A percentile compares a stretch with the other conserved stretches of the same genome.
Conservation (phyloP, 768 basidiomycete species). For the Coprinellus aureogranulatus region DNA sequence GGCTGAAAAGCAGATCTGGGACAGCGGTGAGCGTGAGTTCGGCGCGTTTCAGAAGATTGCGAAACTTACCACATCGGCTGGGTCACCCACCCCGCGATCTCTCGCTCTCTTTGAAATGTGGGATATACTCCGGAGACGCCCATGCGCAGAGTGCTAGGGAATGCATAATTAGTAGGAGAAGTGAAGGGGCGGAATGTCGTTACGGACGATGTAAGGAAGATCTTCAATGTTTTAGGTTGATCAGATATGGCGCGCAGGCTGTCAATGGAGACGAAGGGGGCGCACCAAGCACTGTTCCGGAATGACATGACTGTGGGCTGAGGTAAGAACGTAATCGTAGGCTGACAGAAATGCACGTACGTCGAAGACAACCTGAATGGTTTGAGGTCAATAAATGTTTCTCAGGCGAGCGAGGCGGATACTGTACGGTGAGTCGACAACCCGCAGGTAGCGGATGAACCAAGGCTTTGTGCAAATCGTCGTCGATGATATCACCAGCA, state of each 20-base stretch:
- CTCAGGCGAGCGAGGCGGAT: not conserved
- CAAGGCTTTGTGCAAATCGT: constrained; percentile 50
- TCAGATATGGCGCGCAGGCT: not conserved
- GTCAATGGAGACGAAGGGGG: not conserved
- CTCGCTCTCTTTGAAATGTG: constrained; percentile 4
- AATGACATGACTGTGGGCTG: constrained; percentile 45
- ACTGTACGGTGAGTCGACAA: constrained; percentile 49
- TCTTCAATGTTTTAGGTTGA: not conserved
- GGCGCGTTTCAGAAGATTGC: not conserved
- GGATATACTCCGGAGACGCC: constrained; percentile 6
- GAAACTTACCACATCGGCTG: constrained; percentile 8
- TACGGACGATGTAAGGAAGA: constrained; percentile 1
- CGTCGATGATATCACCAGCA: constrained; percentile 76
- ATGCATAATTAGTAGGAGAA: not conserved
- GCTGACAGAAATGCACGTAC: constrained; percentile 26
- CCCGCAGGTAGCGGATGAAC: constrained; percentile 44
- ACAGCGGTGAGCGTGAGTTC: not conserved
- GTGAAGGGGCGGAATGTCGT: not conserved
- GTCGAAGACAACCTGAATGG: constrained; percentile 47
- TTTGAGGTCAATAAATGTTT: not conserved
- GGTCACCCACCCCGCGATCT: not conserved
- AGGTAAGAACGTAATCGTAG: not conserved
- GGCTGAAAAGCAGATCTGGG: constrained; percentile 66
- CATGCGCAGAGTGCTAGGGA: constrained; percentile 6
- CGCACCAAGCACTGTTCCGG: constrained; percentile 51